These are phyloP conservation scores for Helianthus tuberosus DNA, from an alignment of 129 eudicot genomes.

Conservation along the genomic window DNA sequence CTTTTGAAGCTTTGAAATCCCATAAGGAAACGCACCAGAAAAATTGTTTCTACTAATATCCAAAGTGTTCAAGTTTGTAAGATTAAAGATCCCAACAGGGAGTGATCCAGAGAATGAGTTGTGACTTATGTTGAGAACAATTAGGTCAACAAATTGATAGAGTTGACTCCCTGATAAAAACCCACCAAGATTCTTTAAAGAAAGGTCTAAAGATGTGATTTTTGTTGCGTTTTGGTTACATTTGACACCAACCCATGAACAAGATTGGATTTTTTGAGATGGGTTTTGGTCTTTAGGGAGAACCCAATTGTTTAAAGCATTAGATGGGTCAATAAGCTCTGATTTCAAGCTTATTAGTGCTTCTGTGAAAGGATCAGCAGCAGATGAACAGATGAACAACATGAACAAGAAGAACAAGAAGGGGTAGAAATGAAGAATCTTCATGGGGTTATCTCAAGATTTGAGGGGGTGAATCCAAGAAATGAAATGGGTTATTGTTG, in stretches of 20 bases:
- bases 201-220: constrained; percentile 65
- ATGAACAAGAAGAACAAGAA: constrained; percentile 26
- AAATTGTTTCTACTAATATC: constrained; percentile 90
- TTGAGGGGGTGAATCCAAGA: constrained; percentile 23
- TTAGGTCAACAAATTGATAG: constrained; percentile 52
- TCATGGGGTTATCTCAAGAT: constrained; percentile 14
- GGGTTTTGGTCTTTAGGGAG: constrained; percentile 42
- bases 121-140: constrained; percentile 71
- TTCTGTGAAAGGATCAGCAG: constrained; percentile 60
- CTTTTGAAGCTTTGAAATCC: constrained; percentile 52
- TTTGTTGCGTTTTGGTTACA: constrained; percentile 60
- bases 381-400: constrained; percentile 25
- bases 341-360: constrained; percentile 78
- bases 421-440: constrained; percentile 20
- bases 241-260: constrained; percentile 81
- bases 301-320: constrained; percentile 61
- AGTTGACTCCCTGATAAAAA: constrained; percentile 55
- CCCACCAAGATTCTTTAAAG: constrained; percentile 73
- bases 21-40: constrained; percentile 79
- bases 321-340: constrained; percentile 45
- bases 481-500: background rate
- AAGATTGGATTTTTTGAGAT: constrained; percentile 53
- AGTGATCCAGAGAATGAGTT: constrained; percentile 65
- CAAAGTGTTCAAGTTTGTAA: constrained; percentile 47
- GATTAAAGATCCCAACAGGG: constrained; percentile 67